phyloP scores from a whole-genome alignment of 73 alveolate species.

The Symbiodinium natans region DNA sequence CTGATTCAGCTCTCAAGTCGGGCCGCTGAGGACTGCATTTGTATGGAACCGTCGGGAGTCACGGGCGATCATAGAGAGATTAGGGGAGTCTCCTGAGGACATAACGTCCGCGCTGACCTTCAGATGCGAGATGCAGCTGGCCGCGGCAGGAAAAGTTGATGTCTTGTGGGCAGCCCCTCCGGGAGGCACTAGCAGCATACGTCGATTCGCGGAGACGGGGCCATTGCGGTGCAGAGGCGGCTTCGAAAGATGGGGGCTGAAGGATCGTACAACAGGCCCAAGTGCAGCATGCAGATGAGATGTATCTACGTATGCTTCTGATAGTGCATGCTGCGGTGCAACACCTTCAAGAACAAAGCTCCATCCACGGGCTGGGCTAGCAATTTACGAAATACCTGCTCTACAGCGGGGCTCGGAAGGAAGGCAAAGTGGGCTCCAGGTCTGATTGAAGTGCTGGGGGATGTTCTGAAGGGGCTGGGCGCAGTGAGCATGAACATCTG shows the following conservation, averaged over 20 bases:
- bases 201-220: background rate
- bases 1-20: no score
- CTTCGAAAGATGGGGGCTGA: background rate
- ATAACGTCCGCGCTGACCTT: no score
- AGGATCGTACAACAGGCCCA: background rate
- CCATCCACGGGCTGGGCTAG: background rate
- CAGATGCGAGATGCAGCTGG: no score
- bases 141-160: no score
- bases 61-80: no score
- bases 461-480: background rate
- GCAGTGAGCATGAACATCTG: background rate
- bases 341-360: background rate
- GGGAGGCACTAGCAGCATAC: no score
- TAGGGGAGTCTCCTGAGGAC: no score
- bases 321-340: background rate
- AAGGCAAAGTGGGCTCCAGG: background rate
- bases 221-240: background rate
- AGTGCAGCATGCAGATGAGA: background rate
- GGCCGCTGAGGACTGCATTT: no score
- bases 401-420: background rate
- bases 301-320: background rate
- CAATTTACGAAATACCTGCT: background rate
- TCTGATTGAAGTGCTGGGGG: background rate
- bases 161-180: no score
- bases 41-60: no score